phyloP scores from a whole-genome alignment of 2,329 filamentous ascomycete species.

The Passalora sequoiae region DNA sequence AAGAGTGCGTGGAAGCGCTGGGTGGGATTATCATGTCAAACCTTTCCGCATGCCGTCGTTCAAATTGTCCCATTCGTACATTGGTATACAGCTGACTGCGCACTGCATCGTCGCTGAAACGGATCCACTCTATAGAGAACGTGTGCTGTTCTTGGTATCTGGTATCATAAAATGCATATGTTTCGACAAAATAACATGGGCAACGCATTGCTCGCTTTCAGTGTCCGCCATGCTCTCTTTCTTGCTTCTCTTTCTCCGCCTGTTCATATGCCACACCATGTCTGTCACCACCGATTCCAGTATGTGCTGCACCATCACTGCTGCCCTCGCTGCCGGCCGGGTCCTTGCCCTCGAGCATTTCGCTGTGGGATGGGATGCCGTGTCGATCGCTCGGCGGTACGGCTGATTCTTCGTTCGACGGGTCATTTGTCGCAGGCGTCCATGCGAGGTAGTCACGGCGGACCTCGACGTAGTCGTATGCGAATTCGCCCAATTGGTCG shows the following conservation, averaged over 20 bases:
- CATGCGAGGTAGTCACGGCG: conserved; percentile 82
- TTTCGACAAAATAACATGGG: not conserved
- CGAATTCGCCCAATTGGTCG: conserved; percentile 84
- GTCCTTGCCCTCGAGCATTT: conserved; percentile 57
- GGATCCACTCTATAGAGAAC: not conserved
- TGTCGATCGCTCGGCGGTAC: conserved; percentile 63
- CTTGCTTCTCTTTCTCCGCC: conserved; percentile 26
- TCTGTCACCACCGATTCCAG: conserved; percentile 48
- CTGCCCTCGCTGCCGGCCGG: conserved; percentile 40
- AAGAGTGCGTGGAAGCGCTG: not conserved
- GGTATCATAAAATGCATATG: conserved; percentile 3
- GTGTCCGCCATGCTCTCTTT: conserved; percentile 15
- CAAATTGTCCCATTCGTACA: conserved; percentile 1
- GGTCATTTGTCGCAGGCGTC: conserved; percentile 69
- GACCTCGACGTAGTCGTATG: conserved; percentile 86
- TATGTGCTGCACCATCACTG: conserved; percentile 41
- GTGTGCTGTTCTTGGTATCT: conserved; percentile 3
- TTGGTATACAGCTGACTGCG: conserved; percentile 4
- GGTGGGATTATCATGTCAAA: too few species aligned
- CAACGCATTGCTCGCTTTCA: conserved; percentile 1
- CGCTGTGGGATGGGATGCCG: conserved; percentile 56
- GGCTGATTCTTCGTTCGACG: conserved; percentile 53
- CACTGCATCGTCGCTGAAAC: not conserved
- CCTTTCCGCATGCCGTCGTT: too few species aligned
- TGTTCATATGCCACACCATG: conserved; percentile 50